Conservation (phyloP, 164 flowering plant species). For the Sedum album region DNA sequence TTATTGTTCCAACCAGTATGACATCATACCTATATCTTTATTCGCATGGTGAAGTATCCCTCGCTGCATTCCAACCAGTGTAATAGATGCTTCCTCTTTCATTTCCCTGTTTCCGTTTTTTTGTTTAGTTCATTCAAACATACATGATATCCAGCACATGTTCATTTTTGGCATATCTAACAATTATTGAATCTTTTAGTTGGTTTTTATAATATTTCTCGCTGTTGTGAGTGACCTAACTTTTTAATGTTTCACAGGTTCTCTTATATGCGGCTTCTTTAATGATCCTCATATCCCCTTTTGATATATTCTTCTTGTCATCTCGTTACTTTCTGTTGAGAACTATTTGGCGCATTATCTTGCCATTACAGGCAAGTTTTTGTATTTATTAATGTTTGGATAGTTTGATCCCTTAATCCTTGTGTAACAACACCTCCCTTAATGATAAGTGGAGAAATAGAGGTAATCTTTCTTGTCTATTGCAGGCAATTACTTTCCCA, state of each 20-base stretch:
- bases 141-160: not conserved
- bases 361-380: conserved; percentile 68
- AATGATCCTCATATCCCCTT: conserved; percentile 47
- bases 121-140: not conserved
- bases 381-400: not conserved
- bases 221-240: not conserved
- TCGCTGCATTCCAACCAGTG: conserved; percentile 99
- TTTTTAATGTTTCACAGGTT: conserved; percentile 45
- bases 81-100: conserved; percentile 72
- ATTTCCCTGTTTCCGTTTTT: not conserved
- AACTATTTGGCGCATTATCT: conserved; percentile 78
- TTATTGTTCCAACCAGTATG: conserved; percentile 93
- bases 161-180: no score
- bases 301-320: conserved; percentile 83
- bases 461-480: not conserved
- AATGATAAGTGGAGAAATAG: no score
- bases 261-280: conserved; percentile 49
- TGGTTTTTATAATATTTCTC: not conserved
- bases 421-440: not conserved
- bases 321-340: conserved; percentile 80
- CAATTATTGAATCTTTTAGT: no score
- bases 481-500: conserved; percentile 85
- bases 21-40: conserved; percentile 90
- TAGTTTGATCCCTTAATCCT: not conserved
- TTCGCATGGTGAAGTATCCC: conserved; percentile 93